Evolutionary conservation across 352 stramenopile genomes (phyloP).

Genomic region (Globisporangium heterothallicum): DNA sequence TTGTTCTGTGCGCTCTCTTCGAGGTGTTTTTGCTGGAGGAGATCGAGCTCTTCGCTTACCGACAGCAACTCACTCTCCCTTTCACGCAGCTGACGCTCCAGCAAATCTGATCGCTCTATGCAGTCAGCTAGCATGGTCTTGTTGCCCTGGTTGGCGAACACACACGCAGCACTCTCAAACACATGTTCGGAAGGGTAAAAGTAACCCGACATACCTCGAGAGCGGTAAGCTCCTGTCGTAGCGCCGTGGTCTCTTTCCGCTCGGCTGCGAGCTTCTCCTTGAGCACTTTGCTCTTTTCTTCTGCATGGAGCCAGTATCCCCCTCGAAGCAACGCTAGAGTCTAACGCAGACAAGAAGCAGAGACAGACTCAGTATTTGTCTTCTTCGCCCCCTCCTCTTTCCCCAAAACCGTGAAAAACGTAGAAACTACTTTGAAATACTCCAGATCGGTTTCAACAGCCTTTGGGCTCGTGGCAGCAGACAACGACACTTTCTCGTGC

Average conservation of each 20-base stretch:
- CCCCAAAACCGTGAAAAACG: neutral
- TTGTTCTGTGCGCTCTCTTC: slow-evolving; percentile 17
- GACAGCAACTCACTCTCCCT: slow-evolving; percentile 13
- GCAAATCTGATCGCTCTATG: neutral
- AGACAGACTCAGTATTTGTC: neutral
- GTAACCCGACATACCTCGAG: neutral
- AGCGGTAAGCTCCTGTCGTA: neutral
- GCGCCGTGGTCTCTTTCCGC: neutral
- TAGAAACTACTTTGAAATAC: slow-evolving; percentile 5
- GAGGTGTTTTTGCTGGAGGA: slow-evolving; percentile 7
- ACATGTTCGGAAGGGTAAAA: neutral
- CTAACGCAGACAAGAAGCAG: neutral
- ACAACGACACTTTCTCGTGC: slow-evolving; percentile 1
- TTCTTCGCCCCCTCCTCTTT: neutral
- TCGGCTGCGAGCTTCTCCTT: slow-evolving; percentile 5
- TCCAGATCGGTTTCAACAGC: neutral
- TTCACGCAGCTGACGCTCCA: slow-evolving; percentile 4
- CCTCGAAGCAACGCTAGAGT: slow-evolving; percentile 4
- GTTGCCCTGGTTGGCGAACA: neutral
- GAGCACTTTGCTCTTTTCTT: slow-evolving; percentile 2
- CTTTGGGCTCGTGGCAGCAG: neutral
- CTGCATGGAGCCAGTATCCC: slow-evolving; percentile 11
- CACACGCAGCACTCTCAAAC: neutral
- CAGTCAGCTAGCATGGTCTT: slow-evolving; percentile 1
- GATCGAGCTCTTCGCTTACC: slow-evolving; percentile 7